Base-by-base conservation (phyloP, 2,329 filamentous ascomycete species). In the Didymella exigua region DNA sequence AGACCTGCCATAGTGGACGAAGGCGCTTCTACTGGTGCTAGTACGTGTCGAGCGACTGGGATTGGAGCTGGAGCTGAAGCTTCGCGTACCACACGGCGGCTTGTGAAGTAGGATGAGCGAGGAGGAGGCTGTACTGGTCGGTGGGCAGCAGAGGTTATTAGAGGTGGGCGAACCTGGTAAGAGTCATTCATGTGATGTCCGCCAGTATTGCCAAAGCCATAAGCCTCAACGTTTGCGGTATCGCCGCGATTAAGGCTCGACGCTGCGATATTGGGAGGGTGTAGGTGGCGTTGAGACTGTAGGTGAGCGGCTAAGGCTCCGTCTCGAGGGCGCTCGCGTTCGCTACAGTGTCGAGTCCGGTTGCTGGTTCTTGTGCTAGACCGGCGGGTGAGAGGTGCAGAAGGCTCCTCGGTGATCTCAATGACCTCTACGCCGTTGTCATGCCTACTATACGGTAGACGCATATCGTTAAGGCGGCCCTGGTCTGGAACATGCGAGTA, bases 161-260 rank as follows among this genome's bases (percentile, higher is more conserved):
- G 41, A 30, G 70, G 36, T 38, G 36, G 69, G 18, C 70, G 71
- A 43, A 73, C 61, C 8, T 70, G 59, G 52, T 75, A 76, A 5
- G 70, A 71, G 10, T 88, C 84, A 54, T 86, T 86, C 79, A 86
- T 81, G 64, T 86, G 84, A 63, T 88, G 84, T 13, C 77, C 79
- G 1, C 78, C 77, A 11, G 80, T 76, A 56, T 86, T 86, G 19
- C 81, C 81, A 8, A 82, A 58, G 21, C 76, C 78, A 19, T 82
- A 82, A 14, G 82, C 71, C 2, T 78, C 79, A 23, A 77, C 73
- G n/a, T 55, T 55, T 7, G 47, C 42, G 9, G 29, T 14, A 42
- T 55, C 52, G 19, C 52, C 52, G 23, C 52, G 52, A n/a, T 55
- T 55, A 8, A 55, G 41, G 77, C 77, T 46, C 79, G 79, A 48